Conservation (phyloP, 2,329 filamentous ascomycete species). For the Phaeomoniella chlamydospora region DNA sequence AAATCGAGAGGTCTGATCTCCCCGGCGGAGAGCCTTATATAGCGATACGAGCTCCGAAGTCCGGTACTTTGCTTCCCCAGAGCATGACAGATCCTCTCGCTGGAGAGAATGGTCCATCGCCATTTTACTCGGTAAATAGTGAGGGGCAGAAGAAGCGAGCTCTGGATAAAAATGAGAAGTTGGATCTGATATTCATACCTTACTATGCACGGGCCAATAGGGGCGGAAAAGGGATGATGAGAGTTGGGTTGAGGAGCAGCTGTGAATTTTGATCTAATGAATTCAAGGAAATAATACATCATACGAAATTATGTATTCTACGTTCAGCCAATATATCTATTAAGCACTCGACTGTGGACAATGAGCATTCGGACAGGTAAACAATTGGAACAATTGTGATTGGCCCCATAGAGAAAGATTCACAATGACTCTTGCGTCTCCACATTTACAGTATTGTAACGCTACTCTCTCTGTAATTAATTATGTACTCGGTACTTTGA, state of each 20-base stretch:
- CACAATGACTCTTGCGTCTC: too few relatives aligned
- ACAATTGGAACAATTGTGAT: too few relatives aligned
- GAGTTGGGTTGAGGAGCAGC: constrained; percentile 25
- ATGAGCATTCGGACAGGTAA: too few relatives aligned
- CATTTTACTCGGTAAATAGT: not conserved
- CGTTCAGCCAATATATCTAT: too few relatives aligned
- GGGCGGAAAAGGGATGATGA: constrained; percentile 39
- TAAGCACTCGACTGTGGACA: too few relatives aligned
- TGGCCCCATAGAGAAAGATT: too few relatives aligned
- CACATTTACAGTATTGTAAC: too few relatives aligned
- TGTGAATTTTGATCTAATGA: too few relatives aligned
- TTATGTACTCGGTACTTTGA: too few relatives aligned
- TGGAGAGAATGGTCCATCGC: not conserved
- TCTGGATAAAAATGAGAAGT: not conserved
- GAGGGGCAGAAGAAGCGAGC: not conserved
- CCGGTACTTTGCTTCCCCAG: not conserved
- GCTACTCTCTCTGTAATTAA: too few relatives aligned
- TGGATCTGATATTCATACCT: constrained; percentile 32
- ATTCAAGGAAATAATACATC: too few relatives aligned
- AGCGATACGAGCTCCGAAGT: constrained; percentile 2
- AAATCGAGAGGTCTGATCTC: constrained; percentile 2
- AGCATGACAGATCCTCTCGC: not conserved
- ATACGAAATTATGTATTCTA: too few relatives aligned
- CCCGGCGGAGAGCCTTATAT: constrained; percentile 2
- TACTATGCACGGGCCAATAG: constrained; percentile 42